Evolutionary conservation across 139 green algal genomes (phyloP), one percentile per base, ranked within the genome.

Genomic region (Micromonas commoda): DNA sequence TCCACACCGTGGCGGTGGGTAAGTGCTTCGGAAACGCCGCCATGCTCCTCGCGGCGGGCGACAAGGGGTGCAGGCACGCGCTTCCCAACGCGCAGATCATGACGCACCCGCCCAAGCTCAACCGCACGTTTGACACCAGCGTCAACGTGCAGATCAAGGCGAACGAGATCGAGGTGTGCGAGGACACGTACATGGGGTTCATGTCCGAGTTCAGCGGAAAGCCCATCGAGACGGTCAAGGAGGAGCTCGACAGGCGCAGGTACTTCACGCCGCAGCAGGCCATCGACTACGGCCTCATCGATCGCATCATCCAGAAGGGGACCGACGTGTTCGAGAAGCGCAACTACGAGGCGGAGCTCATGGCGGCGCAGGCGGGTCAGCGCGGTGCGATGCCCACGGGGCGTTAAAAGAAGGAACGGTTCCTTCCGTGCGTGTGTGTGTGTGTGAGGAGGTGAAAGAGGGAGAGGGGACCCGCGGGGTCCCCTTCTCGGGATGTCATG

Each of bases 21-120:
- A 97, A 89, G 31, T 93, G 94, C 0, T 98, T 92, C 79, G 95
- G 95, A 9, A 95, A 99, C 86, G 92, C 95, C 29, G 94, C 95
- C 1, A 87, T 99, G 88, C 87, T 99, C 60, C 87, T 99, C 32
- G 86, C 91, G 37, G 92, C 93, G 5, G 95, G 95, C 6, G 85
- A 89, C 19, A 87, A 90, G 84, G 91, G 91, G 45, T 87, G 85
- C 84, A 86, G 94, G 63, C 92, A 91, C 51, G 87, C 89, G 34
- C 83, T 97, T 82, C 93, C 94, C n/a, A 86, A 98, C 82, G 86
- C 92, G 0, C 85, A 79, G n/a, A 86, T 89, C 54, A 84, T 78
- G 73, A 82, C 80, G n/a, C 45, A 35, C n/a, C 77, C 83, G 37
- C 86, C 86, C 0, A 69, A 76, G 24, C 71, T 88, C 32, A 88